phyloP scores from a whole-genome alignment of 2,329 filamentous ascomycete genomes.

The Trichoderma brevicompactum region DNA sequence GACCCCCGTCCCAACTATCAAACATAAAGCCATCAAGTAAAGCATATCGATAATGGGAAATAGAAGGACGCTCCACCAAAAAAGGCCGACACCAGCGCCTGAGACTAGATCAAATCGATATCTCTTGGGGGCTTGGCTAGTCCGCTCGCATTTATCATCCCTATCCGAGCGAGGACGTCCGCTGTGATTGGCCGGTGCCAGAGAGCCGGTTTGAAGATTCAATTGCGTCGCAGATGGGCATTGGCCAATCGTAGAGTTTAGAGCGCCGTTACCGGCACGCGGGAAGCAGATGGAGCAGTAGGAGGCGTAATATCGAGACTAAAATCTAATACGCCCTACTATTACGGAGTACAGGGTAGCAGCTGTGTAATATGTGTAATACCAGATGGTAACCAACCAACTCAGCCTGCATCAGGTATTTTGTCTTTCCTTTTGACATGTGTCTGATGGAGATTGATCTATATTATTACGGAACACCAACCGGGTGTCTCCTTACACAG shows the following conservation, averaged over 20 bases:
- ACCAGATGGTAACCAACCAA: no score
- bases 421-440: background rate
- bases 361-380: no score
- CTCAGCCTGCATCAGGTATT: no score
- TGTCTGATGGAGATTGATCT: background rate
- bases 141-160: constrained; percentile 4
- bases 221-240: constrained; percentile 26
- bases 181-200: constrained; percentile 16
- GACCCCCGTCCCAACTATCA: background rate
- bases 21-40: constrained; percentile 16
- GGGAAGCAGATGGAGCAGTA: background rate
- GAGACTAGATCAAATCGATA: no score
- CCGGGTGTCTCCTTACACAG: no score
- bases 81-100: background rate
- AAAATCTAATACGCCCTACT: no score
- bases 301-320: background rate
- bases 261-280: constrained; percentile 22
- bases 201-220: constrained; percentile 27
- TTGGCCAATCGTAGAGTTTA: constrained; percentile 18
- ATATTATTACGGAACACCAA: no score
- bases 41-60: constrained; percentile 20
- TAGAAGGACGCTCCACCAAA: background rate
- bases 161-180: constrained; percentile 18
- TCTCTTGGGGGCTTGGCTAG: background rate
- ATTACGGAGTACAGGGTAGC: no score